Percentiles rank a stretch among this genome's conserved stretches.
phyloP scores from a whole-genome alignment of 352 stramenopile species.

The Globisporangium iwayamae region DNA sequence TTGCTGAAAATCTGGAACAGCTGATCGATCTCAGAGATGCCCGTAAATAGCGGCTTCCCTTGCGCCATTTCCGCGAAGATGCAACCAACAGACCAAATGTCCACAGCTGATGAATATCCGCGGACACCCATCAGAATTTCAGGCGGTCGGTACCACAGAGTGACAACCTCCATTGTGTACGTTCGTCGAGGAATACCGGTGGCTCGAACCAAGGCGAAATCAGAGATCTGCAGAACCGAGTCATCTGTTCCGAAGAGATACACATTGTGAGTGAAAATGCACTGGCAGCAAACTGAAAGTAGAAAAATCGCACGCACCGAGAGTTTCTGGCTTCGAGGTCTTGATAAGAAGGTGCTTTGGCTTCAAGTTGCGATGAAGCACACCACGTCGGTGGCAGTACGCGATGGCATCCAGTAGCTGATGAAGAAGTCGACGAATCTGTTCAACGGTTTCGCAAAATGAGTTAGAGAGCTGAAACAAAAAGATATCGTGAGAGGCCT shows the following conservation, averaged over 20 bases:
- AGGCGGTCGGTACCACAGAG: constrained; percentile 88
- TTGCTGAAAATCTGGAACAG: constrained; percentile 89
- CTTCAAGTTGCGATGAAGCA: constrained; percentile 90
- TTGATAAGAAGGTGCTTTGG: constrained; percentile 89
- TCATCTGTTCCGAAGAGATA: constrained; percentile 30
- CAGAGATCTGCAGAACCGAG: constrained; percentile 76
- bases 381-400: constrained; percentile 84
- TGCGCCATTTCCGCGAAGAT: constrained; percentile 98
- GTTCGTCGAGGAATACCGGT: constrained; percentile 83
- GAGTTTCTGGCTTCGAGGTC: constrained; percentile 50
- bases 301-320: constrained; percentile 33
- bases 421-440: constrained; percentile 80
- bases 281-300: not conserved
- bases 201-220: constrained; percentile 87
- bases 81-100: constrained; percentile 95
- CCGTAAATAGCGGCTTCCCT: constrained; percentile 76
- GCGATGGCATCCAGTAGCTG: constrained; percentile 86
- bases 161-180: constrained; percentile 91
- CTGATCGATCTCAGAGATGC: constrained; percentile 81
- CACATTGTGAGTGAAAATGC: not conserved
- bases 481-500: not conserved
- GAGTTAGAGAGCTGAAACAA: constrained; percentile 10
- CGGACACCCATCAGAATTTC: constrained; percentile 89
- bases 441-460: not conserved
- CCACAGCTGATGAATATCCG: constrained; percentile 82